phyloP scores from a whole-genome alignment of 2,329 filamentous ascomycete species.

The Aspergillus floridensis region DNA sequence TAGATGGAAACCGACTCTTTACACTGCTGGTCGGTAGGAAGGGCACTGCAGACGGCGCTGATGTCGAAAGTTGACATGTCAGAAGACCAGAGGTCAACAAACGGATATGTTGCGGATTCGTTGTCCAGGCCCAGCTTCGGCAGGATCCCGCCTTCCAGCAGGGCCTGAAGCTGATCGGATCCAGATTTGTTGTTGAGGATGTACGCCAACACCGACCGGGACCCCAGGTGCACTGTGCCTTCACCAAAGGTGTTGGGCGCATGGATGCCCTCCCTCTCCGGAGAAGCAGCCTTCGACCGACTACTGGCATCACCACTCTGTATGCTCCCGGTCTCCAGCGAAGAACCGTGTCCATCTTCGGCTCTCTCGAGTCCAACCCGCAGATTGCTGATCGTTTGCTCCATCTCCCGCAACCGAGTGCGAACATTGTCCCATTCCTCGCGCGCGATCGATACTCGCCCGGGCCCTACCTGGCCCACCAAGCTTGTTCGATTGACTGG shows the following conservation, averaged over 20 bases:
- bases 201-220: constrained; percentile 61
- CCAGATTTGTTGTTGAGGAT: constrained; percentile 56
- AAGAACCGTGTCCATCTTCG: constrained; percentile 29
- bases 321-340: constrained; percentile 30
- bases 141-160: constrained; percentile 60
- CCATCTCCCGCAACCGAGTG: constrained; percentile 43
- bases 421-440: constrained; percentile 47
- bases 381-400: constrained; percentile 40
- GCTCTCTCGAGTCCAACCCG: constrained; percentile 39
- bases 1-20: constrained; percentile 42
- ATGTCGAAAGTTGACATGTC: constrained; percentile 58
- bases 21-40: constrained; percentile 59
- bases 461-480: constrained; percentile 14
- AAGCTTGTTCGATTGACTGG: constrained; percentile 11
- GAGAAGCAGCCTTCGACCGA: constrained; percentile 34
- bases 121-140: constrained; percentile 64
- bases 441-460: constrained; percentile 39
- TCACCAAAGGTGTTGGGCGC: constrained; percentile 59
- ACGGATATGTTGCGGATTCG: constrained; percentile 63
- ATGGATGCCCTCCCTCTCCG: constrained; percentile 57
- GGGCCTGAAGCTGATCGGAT: constrained; percentile 50
- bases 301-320: constrained; percentile 31
- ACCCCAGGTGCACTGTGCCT: constrained; percentile 61
- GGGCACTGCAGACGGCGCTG: constrained; percentile 56
- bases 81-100: constrained; percentile 64